Conservation (phyloP, 306 rosid genomes). For the Alnus rubra region DNA sequence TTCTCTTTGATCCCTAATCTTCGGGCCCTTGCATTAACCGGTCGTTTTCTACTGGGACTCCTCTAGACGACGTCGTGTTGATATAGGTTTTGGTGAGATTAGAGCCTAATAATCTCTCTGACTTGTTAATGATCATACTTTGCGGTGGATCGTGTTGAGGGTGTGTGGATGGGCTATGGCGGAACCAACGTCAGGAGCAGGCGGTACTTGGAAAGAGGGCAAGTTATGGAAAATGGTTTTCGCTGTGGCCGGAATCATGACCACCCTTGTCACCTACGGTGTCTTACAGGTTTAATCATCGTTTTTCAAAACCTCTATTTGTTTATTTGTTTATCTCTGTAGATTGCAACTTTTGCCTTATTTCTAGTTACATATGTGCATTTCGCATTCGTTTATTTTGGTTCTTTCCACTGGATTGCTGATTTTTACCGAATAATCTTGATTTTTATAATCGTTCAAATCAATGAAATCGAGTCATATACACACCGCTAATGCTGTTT, state of each 20-base stretch:
- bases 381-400: not conserved
- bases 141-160: not conserved
- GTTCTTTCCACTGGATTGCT: conserved; percentile 2
- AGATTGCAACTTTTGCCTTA: not conserved
- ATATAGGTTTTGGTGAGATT: conserved; percentile 6
- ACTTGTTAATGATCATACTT: not conserved
- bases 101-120: not conserved
- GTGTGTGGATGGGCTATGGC: conserved; percentile 46
- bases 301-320: not conserved
- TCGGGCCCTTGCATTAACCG: conserved; percentile 8
- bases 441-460: not conserved
- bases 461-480: not conserved
- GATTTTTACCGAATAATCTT: not conserved
- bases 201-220: conserved; percentile 34
- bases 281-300: conserved; percentile 66
- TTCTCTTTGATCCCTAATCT: conserved; percentile 16
- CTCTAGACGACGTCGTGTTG: conserved; percentile 29
- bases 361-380: not conserved
- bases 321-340: conserved; percentile 15
- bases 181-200: conserved; percentile 40
- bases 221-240: conserved; percentile 63
- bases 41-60: conserved; percentile 8
- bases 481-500: not conserved
- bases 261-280: conserved; percentile 92
- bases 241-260: conserved; percentile 86